phyloP scores from a whole-genome alignment of 495 filamentous ascomycete genomes.

The Xylaria grammica region DNA sequence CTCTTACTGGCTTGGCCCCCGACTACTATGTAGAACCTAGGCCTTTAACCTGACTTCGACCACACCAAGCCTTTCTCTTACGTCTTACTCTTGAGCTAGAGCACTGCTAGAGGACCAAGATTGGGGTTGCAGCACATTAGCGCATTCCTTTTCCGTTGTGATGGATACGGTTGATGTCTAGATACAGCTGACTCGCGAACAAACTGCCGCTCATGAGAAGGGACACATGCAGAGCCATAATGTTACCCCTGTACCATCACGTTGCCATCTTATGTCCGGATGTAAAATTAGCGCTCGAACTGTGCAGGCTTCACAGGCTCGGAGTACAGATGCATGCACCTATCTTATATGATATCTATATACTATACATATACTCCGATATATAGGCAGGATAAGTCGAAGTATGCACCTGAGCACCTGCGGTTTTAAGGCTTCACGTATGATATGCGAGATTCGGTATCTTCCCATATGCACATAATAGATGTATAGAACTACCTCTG shows the following conservation, averaged over 20 bases:
- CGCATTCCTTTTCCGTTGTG: constrained; percentile 20
- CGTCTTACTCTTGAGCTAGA: constrained; percentile 11
- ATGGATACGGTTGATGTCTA: constrained; percentile 7
- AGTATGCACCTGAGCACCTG: neutral
- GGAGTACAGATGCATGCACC: neutral
- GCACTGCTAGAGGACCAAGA: neutral
- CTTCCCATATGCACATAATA: neutral
- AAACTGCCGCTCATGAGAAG: neutral
- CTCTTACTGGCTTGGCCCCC: neutral
- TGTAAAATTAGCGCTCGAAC: neutral
- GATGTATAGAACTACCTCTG: too few species aligned
- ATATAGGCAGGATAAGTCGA: too few species aligned
- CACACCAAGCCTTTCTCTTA: constrained; percentile 10
- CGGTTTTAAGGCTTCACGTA: neutral
- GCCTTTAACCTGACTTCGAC: neutral
- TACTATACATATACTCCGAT: too few species aligned
- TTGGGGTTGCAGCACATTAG: constrained; percentile 24
- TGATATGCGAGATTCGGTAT: constrained; percentile 7
- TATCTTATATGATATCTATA: too few species aligned
- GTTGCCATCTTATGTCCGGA: neutral
- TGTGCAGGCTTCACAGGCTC: constrained; percentile 7
- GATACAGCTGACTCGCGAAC: constrained; percentile 12
- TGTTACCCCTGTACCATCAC: neutral
- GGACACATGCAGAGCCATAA: neutral
- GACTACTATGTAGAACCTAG: neutral